These are phyloP conservation scores for Exophiala sideris DNA, from an alignment of 2,329 filamentous ascomycete species.

Conservation along the genomic window DNA sequence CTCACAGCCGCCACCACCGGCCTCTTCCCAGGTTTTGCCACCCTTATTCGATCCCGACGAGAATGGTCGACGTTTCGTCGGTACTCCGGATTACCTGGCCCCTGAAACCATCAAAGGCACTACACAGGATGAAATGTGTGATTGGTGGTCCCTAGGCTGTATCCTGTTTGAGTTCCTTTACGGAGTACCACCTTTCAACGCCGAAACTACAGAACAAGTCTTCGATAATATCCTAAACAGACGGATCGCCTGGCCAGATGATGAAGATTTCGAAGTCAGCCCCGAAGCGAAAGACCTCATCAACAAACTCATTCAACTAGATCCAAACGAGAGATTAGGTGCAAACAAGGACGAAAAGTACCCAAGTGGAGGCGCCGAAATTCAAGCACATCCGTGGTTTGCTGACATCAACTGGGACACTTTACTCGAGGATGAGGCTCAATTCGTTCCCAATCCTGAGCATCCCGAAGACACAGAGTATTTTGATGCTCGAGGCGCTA, in stretches of 20 bases:
- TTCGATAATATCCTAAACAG: slow-evolving; percentile 94
- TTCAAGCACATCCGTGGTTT: slow-evolving; percentile 87
- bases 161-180: slow-evolving; percentile 96
- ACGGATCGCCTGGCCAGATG: slow-evolving; percentile 87
- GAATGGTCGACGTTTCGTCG: slow-evolving; percentile 87
- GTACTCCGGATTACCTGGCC: slow-evolving; percentile 93
- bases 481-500: slow-evolving; percentile 88
- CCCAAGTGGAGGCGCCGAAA: slow-evolving; percentile 81
- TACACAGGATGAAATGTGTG: slow-evolving; percentile 94
- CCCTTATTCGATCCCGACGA: slow-evolving; percentile 95
- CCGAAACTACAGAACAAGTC: slow-evolving; percentile 81
- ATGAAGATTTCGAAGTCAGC: slow-evolving; percentile 71
- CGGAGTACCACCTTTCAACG: slow-evolving; percentile 91
- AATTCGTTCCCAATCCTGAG: slow-evolving; percentile 88
- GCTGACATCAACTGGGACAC: slow-evolving; percentile 82
- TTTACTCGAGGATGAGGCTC: slow-evolving; percentile 88
- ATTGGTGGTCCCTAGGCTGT: slow-evolving; percentile 99
- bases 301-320: slow-evolving; percentile 81
- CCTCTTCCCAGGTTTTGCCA: slow-evolving; percentile 72
- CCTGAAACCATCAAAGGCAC: slow-evolving; percentile 95
- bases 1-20: slow-evolving; percentile 34
- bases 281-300: slow-evolving; percentile 90
- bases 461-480: slow-evolving; percentile 98
- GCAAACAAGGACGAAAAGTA: slow-evolving; percentile 82
- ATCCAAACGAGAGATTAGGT: slow-evolving; percentile 77